phyloP scores from a whole-genome alignment of 257 asterid species.

The Plantago elongata region DNA sequence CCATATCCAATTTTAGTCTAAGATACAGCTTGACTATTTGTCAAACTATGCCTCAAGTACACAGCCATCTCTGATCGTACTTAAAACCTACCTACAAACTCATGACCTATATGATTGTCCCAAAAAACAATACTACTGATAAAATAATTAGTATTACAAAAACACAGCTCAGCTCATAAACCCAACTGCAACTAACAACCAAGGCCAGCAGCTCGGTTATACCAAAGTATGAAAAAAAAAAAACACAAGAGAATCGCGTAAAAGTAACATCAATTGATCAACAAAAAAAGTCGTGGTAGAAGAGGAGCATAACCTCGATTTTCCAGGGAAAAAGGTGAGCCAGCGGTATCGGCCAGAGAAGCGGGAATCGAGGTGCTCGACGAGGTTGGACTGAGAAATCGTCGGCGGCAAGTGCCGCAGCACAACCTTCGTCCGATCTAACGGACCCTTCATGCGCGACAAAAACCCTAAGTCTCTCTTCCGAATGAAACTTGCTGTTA shows the following conservation, averaged over 20 bases:
- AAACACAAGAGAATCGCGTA: slow-evolving; percentile 1
- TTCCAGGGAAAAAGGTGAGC: slow-evolving; percentile 73
- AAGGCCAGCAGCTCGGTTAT: neutral
- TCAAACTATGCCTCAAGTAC: no score
- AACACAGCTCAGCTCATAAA: no score
- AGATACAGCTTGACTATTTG: no score
- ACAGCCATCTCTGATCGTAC: no score
- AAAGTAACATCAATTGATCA: neutral
- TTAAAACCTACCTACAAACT: no score
- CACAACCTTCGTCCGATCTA: slow-evolving; percentile 97
- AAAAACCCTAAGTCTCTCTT: slow-evolving; percentile 60
- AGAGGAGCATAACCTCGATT: slow-evolving; percentile 52
- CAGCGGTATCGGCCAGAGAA: slow-evolving; percentile 81
- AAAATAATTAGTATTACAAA: no score
- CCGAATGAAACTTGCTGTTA: slow-evolving; percentile 18
- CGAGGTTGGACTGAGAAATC: slow-evolving; percentile 81
- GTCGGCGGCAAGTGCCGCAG: slow-evolving; percentile 99
- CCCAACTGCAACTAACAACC: no score
- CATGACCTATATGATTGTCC: no score
- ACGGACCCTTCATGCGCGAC: slow-evolving; percentile 80
- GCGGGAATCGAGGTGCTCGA: slow-evolving; percentile 80
- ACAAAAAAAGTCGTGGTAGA: neutral
- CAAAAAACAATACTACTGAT: no score
- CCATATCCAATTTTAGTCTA: no score
- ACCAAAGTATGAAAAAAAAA: neutral